Base-by-base conservation (phyloP, 768 basidiomycete species). In the Polyporus arcularius region DNA sequence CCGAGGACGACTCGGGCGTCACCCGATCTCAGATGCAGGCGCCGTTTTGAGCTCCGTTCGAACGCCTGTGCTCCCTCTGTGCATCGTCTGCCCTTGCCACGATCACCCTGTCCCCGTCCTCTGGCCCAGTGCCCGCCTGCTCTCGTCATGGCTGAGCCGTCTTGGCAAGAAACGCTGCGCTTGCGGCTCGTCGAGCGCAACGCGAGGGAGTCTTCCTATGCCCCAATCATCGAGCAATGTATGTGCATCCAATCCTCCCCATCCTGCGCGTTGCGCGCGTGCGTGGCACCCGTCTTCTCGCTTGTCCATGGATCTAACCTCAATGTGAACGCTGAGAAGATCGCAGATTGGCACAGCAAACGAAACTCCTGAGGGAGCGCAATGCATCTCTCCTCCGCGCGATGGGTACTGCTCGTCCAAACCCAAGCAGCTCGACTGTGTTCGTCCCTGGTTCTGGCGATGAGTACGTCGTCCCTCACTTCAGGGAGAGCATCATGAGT, bases 201-300 rank as follows among this genome's bases (percentile, higher is more conserved):
- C 72, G 83, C 85, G 61, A 85, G 83, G 63, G 93, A 95, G 71
- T 85, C 87, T 51, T 84, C 89, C 16, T 92, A 89, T 73, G 83
- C 92, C 10, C 84, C 88, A 43, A 82, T 98, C 62, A 95, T 98
- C 63, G 92, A 96, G 71, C 93, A 96, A 79, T 96, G 96, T 97
- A 75, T 55, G 89, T 79, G 52, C 58, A 53, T 18, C 21, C 16
- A n/a, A 0, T 11, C 16, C 48, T 30, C 49, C 38, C 31, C 26
- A 38, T 14, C 58, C 53, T 21, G 63, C 51, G 55, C 41, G 46
- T n/a, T 45, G 61, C 53, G 53, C 41, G 51, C 30, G 31, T 39
- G 45, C 38, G 42, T 42, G 50, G 14, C 41, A 15, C 30, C 52
- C 56, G 47, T 31, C 26, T 50, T 56, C 49, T 54, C 54, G 46